Evolutionary conservation across 345 rosid species (phyloP), one percentile per base, ranked within the genome.

Genomic region (Isatis tinctoria): DNA sequence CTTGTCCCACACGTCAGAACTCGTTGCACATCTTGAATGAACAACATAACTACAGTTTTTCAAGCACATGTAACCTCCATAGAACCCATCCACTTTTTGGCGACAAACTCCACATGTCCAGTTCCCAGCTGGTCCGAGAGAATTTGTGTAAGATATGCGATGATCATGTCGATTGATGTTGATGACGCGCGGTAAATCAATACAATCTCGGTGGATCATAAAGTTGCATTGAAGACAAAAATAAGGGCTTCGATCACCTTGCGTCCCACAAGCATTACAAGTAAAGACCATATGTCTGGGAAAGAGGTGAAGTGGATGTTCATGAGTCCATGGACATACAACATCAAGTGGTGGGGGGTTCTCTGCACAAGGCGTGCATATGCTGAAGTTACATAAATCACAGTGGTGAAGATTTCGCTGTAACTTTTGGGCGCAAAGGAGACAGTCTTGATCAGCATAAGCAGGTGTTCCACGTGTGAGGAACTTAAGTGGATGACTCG

Each of bases 191-290:
- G 37, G 37, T 1, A 33, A 2, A 33, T 33, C 37, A 33, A 69
- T 41, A 14, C 74, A 69, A 0, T 44, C n/a, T 7, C 44, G 2
- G 30, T 58, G 74, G 33, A 70, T 58, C 66, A 59, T 43, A 17
- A 57, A 32, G 20, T 47, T 59, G 45, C 66, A 70, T 0, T 22
- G 8, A 35, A 12, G 45, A 45, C 74, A 70, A 3, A 45, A 59
- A 12, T 60, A 71, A 48, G 41, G 75, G 22, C 59, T 48, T 22
- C n/a, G 6, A 8, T 60, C 17, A 16, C 68, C 51, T 22, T 2
- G 28, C 0, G 30, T 48, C 11, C 75, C 75, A 60, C 68, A 72
- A 36, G 61, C 68, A 61, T 62, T 52, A 28, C 69, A 65, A 53
- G 57, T 54, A 6, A 73, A 64, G 0, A 3, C 4, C 0, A 54